Evolutionary conservation across 1,284 basidiomycete genomes (phyloP).

Genomic region (Cutaneotrichosporon dermatis): DNA sequence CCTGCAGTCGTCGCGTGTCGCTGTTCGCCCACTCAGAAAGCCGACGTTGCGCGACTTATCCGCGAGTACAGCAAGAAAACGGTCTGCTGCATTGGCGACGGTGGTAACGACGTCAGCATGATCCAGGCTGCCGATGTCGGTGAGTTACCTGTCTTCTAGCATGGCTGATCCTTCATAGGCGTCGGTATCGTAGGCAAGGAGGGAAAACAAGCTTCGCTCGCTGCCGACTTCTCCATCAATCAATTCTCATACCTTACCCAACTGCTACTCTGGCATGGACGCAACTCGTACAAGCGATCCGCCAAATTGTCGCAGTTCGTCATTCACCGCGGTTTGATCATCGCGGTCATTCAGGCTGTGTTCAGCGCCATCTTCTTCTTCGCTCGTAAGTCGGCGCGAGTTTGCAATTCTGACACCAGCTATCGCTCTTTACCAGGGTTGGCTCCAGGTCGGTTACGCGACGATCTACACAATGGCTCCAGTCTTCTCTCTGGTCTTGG

Average conservation of each 20-base stretch:
- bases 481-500: slow-evolving; percentile 93
- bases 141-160: slow-evolving; percentile 46
- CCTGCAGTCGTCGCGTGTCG: slow-evolving; percentile 96
- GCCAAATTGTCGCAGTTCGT: slow-evolving; percentile 98
- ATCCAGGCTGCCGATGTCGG: slow-evolving; percentile 96
- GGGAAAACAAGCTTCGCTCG: slow-evolving; percentile 94
- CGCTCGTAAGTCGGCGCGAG: slow-evolving; percentile 62
- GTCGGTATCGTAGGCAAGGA: slow-evolving; percentile 98
- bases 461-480: slow-evolving; percentile 98
- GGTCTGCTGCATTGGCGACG: slow-evolving; percentile 97
- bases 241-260: slow-evolving; percentile 95
- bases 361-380: slow-evolving; percentile 98
- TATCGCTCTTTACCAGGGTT: slow-evolving; percentile 96
- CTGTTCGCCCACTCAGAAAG: slow-evolving; percentile 98
- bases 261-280: slow-evolving; percentile 79
- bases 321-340: slow-evolving; percentile 96
- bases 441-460: slow-evolving; percentile 97
- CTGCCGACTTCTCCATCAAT: slow-evolving; percentile 95
- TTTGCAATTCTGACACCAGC: slow-evolving; percentile 46
- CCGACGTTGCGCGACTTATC: slow-evolving; percentile 91
- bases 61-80: slow-evolving; percentile 84
- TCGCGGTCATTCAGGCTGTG: slow-evolving; percentile 95
- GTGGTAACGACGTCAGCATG: slow-evolving; percentile 96
- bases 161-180: slow-evolving; percentile 53
- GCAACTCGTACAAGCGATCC: slow-evolving; percentile 96